phyloP scores from a whole-genome alignment of 2,329 filamentous ascomycete species.

The Exophiala sp. region DNA sequence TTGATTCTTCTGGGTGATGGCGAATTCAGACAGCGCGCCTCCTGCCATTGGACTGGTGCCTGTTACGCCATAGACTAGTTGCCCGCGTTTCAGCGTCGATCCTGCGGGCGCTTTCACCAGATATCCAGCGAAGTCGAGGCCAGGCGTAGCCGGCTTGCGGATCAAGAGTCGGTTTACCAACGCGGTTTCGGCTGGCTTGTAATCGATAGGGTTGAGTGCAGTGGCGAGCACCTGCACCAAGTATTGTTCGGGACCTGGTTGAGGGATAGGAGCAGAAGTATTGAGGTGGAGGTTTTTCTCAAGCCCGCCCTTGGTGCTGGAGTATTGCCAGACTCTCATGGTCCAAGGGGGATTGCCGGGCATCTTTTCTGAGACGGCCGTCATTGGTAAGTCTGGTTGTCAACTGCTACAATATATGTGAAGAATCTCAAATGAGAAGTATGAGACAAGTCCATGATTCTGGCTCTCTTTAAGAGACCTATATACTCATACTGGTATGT shows the following conservation, averaged over 20 bases:
- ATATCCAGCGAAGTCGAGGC: conserved; percentile 50
- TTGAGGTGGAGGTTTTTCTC: conserved; percentile 53
- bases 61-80: conserved; percentile 45
- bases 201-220: conserved; percentile 61
- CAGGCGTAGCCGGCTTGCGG: conserved; percentile 46
- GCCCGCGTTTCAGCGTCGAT: conserved; percentile 36
- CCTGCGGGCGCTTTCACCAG: conserved; percentile 37
- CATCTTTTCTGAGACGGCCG: neutral
- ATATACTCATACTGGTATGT: no score
- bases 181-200: conserved; percentile 57
- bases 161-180: conserved; percentile 40
- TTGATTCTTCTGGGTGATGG: conserved; percentile 33
- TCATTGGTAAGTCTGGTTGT: no score
- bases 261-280: conserved; percentile 41
- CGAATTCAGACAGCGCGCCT: conserved; percentile 46
- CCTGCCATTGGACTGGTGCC: conserved; percentile 32
- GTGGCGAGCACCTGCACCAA: conserved; percentile 54
- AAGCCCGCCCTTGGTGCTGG: conserved; percentile 42
- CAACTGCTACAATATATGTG: no score
- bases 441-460: no score
- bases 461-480: no score
- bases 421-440: no score
- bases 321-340: conserved; percentile 61
- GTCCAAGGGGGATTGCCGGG: conserved; percentile 29
- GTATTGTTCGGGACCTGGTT: conserved; percentile 35